Base-by-base conservation (phyloP, 345 rosid genomes). In the Eucalyptus cladocalyx region DNA sequence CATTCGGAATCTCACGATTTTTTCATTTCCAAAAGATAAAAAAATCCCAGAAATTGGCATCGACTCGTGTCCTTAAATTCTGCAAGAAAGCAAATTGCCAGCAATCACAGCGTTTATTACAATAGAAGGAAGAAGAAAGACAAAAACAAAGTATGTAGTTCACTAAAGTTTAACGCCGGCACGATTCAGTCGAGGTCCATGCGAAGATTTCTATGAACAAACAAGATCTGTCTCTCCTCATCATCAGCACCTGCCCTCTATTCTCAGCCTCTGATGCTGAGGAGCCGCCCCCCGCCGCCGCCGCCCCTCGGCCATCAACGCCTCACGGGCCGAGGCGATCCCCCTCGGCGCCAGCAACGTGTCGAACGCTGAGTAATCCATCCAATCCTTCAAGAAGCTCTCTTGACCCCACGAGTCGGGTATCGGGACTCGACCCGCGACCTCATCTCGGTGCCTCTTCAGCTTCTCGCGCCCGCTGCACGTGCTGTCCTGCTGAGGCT, bases 381-480 rank as follows among this genome's bases (percentile, higher is more conserved):
- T 93, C 98, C 98, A 96, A 23, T 95, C 95, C 81, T 86, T 92
- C 8, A 96, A 95, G 90, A 93, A 80, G 26, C 91, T 92, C 89
- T 96, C 98, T 54, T 95, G 94, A 4, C 94, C 95, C 98, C 98
- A 95, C 14, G 76, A 89, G 2, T 96, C 98, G 13, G 97, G 97
- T 88, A 96, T 91, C 87, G 86, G 26, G 83, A 95, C 94, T 80
- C 87, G 87, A 30, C 98, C 97, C 2, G 93, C 93, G 69, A 94
- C 92, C 80, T 93, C 96, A 80, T 93, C 94, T 87, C 95, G 88
- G 86, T 94, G 96, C 90, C 94, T 94, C 93, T 94, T 95, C 37
- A 95, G 94, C 92, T 93, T 93, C 89, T 96, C 97, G 4, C 95
- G 94, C 87, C 97, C 97, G 8, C 60, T 28, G 23, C 49, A 62